A percentile compares a stretch with the other conserved stretches of the same genome.
Conservation (phyloP, 2,329 filamentous ascomycete species). For the Chaetomiaceae sp. region DNA sequence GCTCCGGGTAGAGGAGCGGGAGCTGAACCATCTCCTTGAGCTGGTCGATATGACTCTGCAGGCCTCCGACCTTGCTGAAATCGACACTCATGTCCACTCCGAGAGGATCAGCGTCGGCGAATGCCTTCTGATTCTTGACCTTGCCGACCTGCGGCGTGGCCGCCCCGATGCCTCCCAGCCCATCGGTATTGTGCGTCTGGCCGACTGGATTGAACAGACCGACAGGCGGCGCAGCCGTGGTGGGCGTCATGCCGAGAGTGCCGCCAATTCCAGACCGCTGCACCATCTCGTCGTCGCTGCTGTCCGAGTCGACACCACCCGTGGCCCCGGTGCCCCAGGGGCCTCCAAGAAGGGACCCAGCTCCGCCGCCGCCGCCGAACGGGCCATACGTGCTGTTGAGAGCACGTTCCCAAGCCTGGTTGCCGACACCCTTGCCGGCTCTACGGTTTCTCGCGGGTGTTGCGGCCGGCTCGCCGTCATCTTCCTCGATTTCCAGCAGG, state of each 20-base stretch:
- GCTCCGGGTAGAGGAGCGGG: constrained; percentile 88
- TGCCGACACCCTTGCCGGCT: constrained; percentile 53
- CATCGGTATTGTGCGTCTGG: constrained; percentile 19
- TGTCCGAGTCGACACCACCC: constrained; percentile 86
- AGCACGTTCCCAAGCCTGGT: constrained; percentile 66
- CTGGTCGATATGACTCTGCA: constrained; percentile 92
- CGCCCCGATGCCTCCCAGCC: constrained; percentile 32
- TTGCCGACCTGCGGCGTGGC: constrained; percentile 80
- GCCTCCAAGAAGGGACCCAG: constrained; percentile 66
- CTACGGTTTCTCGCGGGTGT: constrained; percentile 66
- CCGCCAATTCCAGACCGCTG: constrained; percentile 57
- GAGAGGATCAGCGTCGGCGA: constrained; percentile 90
- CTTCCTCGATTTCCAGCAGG: constrained; percentile 52
- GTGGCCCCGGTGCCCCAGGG: constrained; percentile 70
- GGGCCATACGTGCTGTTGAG: constrained; percentile 89
- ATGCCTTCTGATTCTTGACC: constrained; percentile 84
- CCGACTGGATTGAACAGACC: constrained; percentile 36
- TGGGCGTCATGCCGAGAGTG: constrained; percentile 59
- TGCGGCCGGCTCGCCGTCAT: constrained; percentile 64
- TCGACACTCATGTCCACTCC: constrained; percentile 90
- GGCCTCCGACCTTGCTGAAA: constrained; percentile 88
- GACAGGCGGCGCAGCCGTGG: constrained; percentile 43
- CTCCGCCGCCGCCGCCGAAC: constrained; percentile 80
- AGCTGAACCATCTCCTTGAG: constrained; percentile 98
- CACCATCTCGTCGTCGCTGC: constrained; percentile 86